phyloP scores from a whole-genome alignment of 352 stramenopile species.

The Thraustochytrium striatum region DNA sequence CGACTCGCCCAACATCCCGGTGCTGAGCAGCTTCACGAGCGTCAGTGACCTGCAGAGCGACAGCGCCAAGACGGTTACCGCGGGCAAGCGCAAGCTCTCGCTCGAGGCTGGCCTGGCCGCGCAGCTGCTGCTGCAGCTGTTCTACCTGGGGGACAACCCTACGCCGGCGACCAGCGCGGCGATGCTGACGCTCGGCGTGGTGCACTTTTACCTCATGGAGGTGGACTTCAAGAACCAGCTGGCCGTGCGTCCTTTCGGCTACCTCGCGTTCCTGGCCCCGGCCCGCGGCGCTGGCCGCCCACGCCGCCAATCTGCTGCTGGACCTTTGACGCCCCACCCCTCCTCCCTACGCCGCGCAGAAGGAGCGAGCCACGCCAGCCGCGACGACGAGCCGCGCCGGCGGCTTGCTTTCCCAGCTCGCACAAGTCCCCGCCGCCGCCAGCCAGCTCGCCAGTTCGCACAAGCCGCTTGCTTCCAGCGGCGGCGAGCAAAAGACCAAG shows the following conservation, averaged over 20 bases:
- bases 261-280: not conserved
- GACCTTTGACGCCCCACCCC: no score
- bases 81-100: conserved; percentile 30
- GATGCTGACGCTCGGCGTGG: not conserved
- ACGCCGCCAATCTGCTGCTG: no score
- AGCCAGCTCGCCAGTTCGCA: no score
- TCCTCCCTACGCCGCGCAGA: no score
- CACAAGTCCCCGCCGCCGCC: no score
- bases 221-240: conserved; percentile 36
- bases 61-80: not conserved
- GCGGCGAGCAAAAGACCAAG: no score
- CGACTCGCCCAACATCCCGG: conserved; percentile 30
- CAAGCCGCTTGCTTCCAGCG: no score
- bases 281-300: no score
- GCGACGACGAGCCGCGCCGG: no score
- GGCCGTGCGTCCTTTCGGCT: conserved; percentile 38
- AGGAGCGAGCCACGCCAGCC: no score
- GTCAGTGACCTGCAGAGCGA: conserved; percentile 11
- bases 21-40: not conserved
- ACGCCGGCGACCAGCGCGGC: not conserved
- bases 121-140: not conserved
- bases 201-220: conserved; percentile 49
- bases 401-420: no score
- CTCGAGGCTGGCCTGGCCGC: not conserved
- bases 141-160: not conserved